Base-by-base conservation (phyloP, 768 basidiomycete species). In the Aureoboletus auriporus region DNA sequence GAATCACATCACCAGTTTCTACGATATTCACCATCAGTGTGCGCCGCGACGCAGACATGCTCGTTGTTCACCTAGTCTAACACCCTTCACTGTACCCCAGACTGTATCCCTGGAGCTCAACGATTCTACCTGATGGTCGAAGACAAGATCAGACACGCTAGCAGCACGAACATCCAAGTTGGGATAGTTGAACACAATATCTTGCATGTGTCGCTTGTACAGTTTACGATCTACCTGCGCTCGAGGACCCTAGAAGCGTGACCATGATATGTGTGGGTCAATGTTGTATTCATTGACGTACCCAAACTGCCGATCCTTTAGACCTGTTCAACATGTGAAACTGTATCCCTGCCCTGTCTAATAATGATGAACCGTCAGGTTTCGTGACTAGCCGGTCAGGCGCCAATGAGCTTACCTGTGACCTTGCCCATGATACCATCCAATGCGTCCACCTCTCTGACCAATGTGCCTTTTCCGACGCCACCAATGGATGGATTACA, bases 401-500 rank as follows among this genome's bases (percentile, higher is more conserved):
- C 14, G 26, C 3, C 30, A 40, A 16, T 26, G 26, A 38, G 64
- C 78, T 43, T 52, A 87, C 92, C 91, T 53, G 88, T 78, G n/a
- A 92, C 79, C 38, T 72, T 73, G 2, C 88, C 93, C 74, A 91
- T 92, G 9, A 93, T 60, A 3, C 93, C 93, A 55, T 92, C 93
- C 49, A 95, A 69, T 27, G 93, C 93, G 60, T 95, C 93, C 6
- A 95, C 82, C 65, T 95, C 93, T 37, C 86, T 74, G n/a, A 94
- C 89, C 28, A 95, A 72, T 0, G 86, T 93, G 16, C 93, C 93
- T 68, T 95, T 95, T 6, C 93, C 93, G 4, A 95, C 83, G 16
- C 91, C 91, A 7, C 93, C 93, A 50, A 94, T 86, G 1, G 89
- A 91, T 3, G 93, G 93, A 64, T 95, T 95, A 58, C 93, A 95